Evolutionary conservation across 306 rosid genomes (phyloP).

Genomic region (Castanea sativa): DNA sequence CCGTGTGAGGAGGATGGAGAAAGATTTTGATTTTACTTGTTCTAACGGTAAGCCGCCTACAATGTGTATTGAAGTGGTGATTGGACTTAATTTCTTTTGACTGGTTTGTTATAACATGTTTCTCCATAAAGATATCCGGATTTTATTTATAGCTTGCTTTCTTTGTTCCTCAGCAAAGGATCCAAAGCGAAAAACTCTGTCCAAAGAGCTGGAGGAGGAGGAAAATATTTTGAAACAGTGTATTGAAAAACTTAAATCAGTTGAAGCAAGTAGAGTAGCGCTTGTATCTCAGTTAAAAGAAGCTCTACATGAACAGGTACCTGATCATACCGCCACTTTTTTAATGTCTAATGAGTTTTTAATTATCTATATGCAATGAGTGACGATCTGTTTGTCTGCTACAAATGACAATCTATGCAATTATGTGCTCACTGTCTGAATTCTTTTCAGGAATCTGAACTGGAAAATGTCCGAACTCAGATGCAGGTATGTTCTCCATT

Average conservation of each 20-base stretch:
- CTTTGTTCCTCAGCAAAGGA: conserved; percentile 65
- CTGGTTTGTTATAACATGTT: background rate
- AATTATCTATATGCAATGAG: background rate
- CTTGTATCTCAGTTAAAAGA: conserved; percentile 85
- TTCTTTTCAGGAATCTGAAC: conserved; percentile 71
- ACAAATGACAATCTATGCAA: conserved; percentile 11
- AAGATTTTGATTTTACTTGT: conserved; percentile 69
- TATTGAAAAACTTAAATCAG: conserved; percentile 67
- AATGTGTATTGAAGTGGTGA: background rate
- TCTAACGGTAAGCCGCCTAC: conserved; percentile 43
- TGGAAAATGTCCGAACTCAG: conserved; percentile 80
- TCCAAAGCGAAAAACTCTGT: conserved; percentile 68
- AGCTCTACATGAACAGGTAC: conserved; percentile 80
- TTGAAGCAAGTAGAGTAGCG: conserved; percentile 70
- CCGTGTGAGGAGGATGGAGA: conserved; percentile 70
- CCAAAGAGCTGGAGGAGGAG: conserved; percentile 75
- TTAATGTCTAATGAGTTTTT: background rate
- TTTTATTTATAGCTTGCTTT: conserved; percentile 33
- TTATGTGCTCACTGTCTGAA: conserved; percentile 2
- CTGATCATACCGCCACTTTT: conserved; percentile 1
- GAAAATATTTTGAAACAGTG: conserved; percentile 69
- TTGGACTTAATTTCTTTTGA: background rate
- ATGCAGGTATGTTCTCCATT: conserved; percentile 65
- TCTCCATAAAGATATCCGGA: background rate
- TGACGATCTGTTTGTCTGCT: conserved; percentile 16